A percentile compares a stretch with the other conserved stretches of the same genome.
These are phyloP conservation scores for Aspergillus funiculosus DNA, from an alignment of 495 filamentous ascomycete genomes.

Conservation along the genomic window DNA sequence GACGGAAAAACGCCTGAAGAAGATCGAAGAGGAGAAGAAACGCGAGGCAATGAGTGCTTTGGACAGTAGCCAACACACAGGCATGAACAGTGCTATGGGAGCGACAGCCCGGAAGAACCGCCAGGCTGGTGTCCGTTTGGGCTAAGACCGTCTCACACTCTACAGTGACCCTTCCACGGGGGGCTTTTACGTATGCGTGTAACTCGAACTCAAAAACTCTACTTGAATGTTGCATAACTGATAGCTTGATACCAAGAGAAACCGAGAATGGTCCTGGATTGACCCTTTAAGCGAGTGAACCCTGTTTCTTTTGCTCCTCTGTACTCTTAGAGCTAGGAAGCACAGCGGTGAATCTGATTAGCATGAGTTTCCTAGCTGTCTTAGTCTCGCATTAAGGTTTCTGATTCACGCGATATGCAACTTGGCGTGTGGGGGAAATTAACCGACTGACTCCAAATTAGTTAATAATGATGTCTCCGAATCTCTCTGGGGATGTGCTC, in stretches of 20 bases:
- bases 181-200: no score
- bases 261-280: no score
- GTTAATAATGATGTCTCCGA: neutral
- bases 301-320: neutral
- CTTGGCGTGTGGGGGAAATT: slow-evolving; percentile 34
- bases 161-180: neutral
- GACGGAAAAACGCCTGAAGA: slow-evolving; percentile 94
- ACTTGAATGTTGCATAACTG: neutral
- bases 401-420: slow-evolving; percentile 4
- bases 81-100: slow-evolving; percentile 74
- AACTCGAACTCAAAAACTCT: no score
- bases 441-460: slow-evolving; percentile 11
- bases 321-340: neutral
- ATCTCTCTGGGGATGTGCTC: neutral
- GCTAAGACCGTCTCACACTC: no score
- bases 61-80: slow-evolving; percentile 74
- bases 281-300: neutral
- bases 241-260: no score
- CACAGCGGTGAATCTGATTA: slow-evolving; percentile 5
- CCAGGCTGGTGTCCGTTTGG: slow-evolving; percentile 84
- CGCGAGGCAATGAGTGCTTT: slow-evolving; percentile 72
- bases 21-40: slow-evolving; percentile 93
- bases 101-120: slow-evolving; percentile 70
- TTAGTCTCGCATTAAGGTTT: neutral
- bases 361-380: neutral